These are phyloP conservation scores for Trichosporon asahii DNA, from an alignment of 1,284 basidiomycete species.

Conservation along the genomic window DNA sequence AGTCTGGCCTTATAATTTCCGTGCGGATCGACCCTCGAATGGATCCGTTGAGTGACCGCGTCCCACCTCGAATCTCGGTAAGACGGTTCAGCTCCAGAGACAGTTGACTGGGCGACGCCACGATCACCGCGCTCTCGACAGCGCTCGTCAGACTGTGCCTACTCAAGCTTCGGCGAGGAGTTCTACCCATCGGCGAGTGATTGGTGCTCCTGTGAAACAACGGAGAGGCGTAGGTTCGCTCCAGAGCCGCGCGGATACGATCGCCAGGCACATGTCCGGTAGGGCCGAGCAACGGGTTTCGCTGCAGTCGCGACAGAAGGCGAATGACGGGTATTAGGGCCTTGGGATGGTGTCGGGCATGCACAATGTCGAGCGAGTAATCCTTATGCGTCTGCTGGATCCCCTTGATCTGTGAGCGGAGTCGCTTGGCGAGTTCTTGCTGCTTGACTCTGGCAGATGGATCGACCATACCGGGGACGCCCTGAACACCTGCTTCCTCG, in stretches of 20 bases:
- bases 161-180: background rate
- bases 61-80: background rate
- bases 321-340: constrained; percentile 30
- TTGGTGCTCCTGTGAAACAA: background rate
- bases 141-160: background rate
- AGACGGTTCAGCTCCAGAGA: background rate
- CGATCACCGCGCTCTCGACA: background rate
- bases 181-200: background rate
- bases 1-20: background rate
- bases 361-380: constrained; percentile 32
- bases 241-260: constrained; percentile 40
- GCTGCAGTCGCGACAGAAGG: constrained; percentile 30
- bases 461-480: background rate
- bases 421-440: constrained; percentile 27
- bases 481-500: background rate
- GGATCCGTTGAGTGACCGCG: background rate
- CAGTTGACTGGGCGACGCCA: background rate
- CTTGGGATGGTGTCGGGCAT: constrained; percentile 21
- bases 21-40: background rate
- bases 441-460: constrained; percentile 21
- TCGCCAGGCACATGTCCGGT: constrained; percentile 45
- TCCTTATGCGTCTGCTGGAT: constrained; percentile 24
- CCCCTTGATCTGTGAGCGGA: constrained; percentile 24
- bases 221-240: constrained; percentile 26
- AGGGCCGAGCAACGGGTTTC: constrained; percentile 43